phyloP scores from a whole-genome alignment of 176 grass and related monocot species.

The Puya raimondii region DNA sequence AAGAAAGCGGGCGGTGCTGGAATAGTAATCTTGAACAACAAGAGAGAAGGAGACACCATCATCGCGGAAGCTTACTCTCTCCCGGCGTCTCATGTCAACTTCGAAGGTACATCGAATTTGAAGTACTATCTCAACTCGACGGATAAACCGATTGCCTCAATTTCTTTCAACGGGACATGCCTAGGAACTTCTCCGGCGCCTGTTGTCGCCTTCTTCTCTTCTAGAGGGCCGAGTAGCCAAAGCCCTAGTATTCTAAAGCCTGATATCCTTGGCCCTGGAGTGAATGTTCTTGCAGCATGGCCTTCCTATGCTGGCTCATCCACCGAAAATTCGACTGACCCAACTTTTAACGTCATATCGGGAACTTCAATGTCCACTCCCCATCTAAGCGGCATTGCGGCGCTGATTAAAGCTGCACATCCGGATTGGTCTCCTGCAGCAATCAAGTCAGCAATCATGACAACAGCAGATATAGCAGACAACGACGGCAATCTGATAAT shows the following conservation, averaged over 20 bases:
- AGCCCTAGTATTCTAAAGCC: constrained; percentile 9
- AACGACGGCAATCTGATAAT: not conserved
- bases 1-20: not conserved
- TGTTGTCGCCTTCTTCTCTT: constrained; percentile 7
- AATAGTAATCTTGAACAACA: constrained; percentile 5
- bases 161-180: not conserved
- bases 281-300: constrained; percentile 14
- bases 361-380: constrained; percentile 15
- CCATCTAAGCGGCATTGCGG: not conserved
- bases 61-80: constrained; percentile 2
- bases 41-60: not conserved
- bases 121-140: not conserved
- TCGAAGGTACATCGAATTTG: not conserved
- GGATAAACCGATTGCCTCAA: not conserved
- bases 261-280: constrained; percentile 7
- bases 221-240: not conserved
- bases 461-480: not conserved
- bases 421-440: constrained; percentile 6
- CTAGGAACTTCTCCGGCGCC: not conserved
- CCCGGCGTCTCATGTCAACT: not conserved
- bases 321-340: not conserved
- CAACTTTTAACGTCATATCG: not conserved
- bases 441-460: constrained; percentile 15
- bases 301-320: not conserved
- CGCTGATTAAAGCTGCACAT: not conserved